phyloP scores from a whole-genome alignment of 2,329 filamentous ascomycete genomes.

The Trichoderma sp. region DNA sequence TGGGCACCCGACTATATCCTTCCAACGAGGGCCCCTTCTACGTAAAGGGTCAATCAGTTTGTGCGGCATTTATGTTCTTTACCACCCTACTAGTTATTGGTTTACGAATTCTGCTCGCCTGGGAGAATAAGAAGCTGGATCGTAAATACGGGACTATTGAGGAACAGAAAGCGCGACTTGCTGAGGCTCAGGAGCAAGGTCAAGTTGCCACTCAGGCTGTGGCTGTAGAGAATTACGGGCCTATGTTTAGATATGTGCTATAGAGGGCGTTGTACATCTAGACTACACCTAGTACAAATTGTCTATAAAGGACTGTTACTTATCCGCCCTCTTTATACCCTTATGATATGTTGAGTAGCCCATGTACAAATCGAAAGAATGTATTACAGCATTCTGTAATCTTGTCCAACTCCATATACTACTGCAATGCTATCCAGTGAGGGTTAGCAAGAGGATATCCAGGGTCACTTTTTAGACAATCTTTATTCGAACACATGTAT shows the following conservation, averaged over 20 bases:
- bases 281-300: background rate
- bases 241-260: conserved; percentile 28
- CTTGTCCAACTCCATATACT: too few species aligned
- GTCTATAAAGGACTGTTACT: background rate
- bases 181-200: background rate
- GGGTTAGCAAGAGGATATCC: background rate
- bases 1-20: conserved; percentile 63
- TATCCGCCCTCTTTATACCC: background rate
- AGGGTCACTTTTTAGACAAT: background rate
- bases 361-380: too few species aligned
- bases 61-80: conserved; percentile 29
- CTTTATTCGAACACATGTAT: background rate
- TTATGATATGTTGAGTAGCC: too few species aligned
- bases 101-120: conserved; percentile 21
- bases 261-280: background rate
- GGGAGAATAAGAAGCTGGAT: conserved; percentile 27
- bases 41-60: conserved; percentile 29
- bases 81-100: conserved; percentile 23
- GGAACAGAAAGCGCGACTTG: conserved; percentile 9
- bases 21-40: conserved; percentile 56
- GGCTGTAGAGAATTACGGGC: conserved; percentile 28
- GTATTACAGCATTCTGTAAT: too few species aligned
- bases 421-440: too few species aligned
- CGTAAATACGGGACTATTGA: conserved; percentile 10
- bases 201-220: conserved; percentile 2